Evolutionary conservation across 345 rosid genomes (phyloP).

Genomic region (Fremontodendron californicum): DNA sequence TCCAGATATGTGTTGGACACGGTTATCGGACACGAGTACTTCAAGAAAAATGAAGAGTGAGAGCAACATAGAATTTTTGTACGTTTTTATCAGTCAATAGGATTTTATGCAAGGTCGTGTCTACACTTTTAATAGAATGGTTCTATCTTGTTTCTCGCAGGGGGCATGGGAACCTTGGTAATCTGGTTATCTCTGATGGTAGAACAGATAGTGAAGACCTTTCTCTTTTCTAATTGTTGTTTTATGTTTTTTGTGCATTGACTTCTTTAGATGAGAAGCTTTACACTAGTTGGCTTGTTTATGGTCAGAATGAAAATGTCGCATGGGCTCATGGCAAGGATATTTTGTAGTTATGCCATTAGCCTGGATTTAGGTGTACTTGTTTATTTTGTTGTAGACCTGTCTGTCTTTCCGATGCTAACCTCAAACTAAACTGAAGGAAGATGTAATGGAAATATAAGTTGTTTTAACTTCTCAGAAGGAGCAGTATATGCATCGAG

Average conservation of each 20-base stretch:
- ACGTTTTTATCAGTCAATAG: neutral
- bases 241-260: slow-evolving; percentile 37
- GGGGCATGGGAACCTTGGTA: slow-evolving; percentile 38
- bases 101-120: neutral
- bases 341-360: slow-evolving; percentile 49
- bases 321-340: slow-evolving; percentile 35
- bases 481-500: neutral
- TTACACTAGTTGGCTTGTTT: slow-evolving; percentile 28
- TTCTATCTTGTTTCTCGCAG: slow-evolving; percentile 32
- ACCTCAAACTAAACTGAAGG: slow-evolving; percentile 28
- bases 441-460: slow-evolving; percentile 30
- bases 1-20: too few species aligned
- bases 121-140: neutral
- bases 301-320: slow-evolving; percentile 44
- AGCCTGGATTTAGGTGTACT: slow-evolving; percentile 34
- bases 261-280: slow-evolving; percentile 40
- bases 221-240: slow-evolving; percentile 23
- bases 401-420: slow-evolving; percentile 25
- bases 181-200: slow-evolving; percentile 32
- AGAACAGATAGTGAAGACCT: slow-evolving; percentile 46
- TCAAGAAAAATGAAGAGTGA: too few species aligned
- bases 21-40: too few species aligned
- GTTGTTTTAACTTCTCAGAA: slow-evolving; percentile 4
- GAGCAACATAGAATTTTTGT: too few species aligned
- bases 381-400: slow-evolving; percentile 23